Evolutionary conservation across 1,139 yeast genomes (phyloP).

Genomic region (Diutina siamensis): DNA sequence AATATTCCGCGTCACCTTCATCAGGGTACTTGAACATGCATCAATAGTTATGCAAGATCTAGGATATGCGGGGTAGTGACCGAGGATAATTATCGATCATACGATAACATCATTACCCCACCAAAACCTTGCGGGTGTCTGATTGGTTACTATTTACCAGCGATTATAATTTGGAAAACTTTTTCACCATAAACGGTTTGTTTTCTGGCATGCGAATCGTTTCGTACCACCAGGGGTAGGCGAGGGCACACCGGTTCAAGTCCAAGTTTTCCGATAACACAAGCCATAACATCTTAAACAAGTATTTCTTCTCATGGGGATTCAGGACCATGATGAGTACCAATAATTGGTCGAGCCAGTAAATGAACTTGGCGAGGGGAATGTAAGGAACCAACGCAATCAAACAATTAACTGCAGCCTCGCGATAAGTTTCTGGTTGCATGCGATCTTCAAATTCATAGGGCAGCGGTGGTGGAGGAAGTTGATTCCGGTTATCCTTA

Average conservation of each 20-base stretch:
- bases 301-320: slow-evolving; percentile 20
- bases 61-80: neutral
- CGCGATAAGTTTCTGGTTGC: slow-evolving; percentile 34
- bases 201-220: neutral
- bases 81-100: neutral
- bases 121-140: neutral
- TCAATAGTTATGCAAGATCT: neutral
- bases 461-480: neutral
- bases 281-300: slow-evolving; percentile 25
- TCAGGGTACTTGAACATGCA: too few relatives aligned
- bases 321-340: slow-evolving; percentile 25
- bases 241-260: slow-evolving; percentile 48
- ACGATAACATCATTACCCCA: neutral
- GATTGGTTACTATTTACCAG: too few relatives aligned
- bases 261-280: slow-evolving; percentile 39
- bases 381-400: slow-evolving; percentile 45
- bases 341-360: slow-evolving; percentile 41
- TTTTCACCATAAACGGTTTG: neutral
- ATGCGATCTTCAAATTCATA: slow-evolving; percentile 14
- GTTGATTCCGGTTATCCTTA: neutral
- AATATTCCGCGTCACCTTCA: too few relatives aligned
- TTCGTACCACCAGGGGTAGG: slow-evolving; percentile 57
- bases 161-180: too few relatives aligned
- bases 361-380: slow-evolving; percentile 28
- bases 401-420: slow-evolving; percentile 38